Evolutionary conservation across 495 filamentous ascomycete species (phyloP).

Genomic region (Hypoxylon fragiforme): DNA sequence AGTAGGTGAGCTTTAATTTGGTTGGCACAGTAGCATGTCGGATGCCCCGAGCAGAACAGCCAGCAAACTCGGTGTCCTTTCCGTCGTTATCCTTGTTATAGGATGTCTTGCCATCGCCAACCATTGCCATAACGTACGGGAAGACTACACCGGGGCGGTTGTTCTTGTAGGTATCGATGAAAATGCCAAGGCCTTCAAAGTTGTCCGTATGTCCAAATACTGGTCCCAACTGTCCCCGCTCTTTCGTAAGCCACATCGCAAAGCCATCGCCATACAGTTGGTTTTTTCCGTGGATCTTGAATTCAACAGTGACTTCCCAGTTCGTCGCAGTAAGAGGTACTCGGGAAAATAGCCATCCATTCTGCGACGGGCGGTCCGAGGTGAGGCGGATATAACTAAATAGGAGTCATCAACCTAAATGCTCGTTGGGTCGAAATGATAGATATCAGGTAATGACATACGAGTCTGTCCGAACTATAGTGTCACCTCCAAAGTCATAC

Average conservation of each 20-base stretch:
- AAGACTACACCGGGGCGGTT: slow-evolving; percentile 94
- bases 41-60: slow-evolving; percentile 92
- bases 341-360: slow-evolving; percentile 90
- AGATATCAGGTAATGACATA: slow-evolving; percentile 46
- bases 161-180: slow-evolving; percentile 99
- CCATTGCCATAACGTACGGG: slow-evolving; percentile 98
- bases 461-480: slow-evolving; percentile 89
- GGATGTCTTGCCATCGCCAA: slow-evolving; percentile 82
- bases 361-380: slow-evolving; percentile 83
- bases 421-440: not conserved
- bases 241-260: slow-evolving; percentile 97
- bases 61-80: slow-evolving; percentile 88
- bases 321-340: slow-evolving; percentile 97
- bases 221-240: slow-evolving; percentile 76
- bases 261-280: slow-evolving; percentile 92
- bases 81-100: slow-evolving; percentile 97
- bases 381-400: slow-evolving; percentile 88
- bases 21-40: slow-evolving; percentile 77
- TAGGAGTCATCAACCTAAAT: slow-evolving; percentile 8
- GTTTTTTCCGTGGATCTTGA: slow-evolving; percentile 79
- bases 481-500: slow-evolving; percentile 98
- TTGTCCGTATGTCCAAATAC: slow-evolving; percentile 88
- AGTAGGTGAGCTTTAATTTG: slow-evolving; percentile 88
- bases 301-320: slow-evolving; percentile 98
- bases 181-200: slow-evolving; percentile 94